These are phyloP conservation scores for Alternaria gansuensis DNA, from an alignment of 2,329 filamentous ascomycete species.

Conservation along the genomic window DNA sequence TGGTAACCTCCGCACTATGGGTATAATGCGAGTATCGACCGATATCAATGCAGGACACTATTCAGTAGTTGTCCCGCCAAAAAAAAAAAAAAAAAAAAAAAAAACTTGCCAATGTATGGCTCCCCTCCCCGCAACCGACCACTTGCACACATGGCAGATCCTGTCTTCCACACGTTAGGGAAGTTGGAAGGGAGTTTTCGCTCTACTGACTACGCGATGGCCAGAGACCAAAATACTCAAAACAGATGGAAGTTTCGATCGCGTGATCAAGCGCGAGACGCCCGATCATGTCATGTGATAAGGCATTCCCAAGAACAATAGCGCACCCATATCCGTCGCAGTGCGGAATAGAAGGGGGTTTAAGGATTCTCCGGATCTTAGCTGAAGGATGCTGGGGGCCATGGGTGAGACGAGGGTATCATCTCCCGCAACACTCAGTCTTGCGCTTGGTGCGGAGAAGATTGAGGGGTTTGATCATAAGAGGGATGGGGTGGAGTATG, in stretches of 20 bases:
- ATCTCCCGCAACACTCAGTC: conserved; percentile 21
- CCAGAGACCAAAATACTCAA: neutral
- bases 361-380: neutral
- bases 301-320: neutral
- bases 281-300: neutral
- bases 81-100: too few relatives aligned
- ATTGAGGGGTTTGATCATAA: conserved; percentile 63
- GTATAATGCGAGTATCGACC: neutral
- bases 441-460: conserved; percentile 52
- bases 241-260: neutral
- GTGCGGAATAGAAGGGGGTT: neutral
- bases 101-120: too few relatives aligned
- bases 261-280: neutral
- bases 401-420: neutral
- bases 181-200: neutral
- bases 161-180: neutral
- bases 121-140: too few relatives aligned
- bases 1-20: neutral
- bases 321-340: neutral
- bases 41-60: neutral
- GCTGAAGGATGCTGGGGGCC: neutral
- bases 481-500: conserved; percentile 57
- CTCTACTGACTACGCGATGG: neutral
- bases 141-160: neutral
- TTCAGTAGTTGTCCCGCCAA: too few relatives aligned